Evolutionary conservation across 768 basidiomycete species (phyloP), one percentile per base, ranked within the genome.

Genomic region (Mycena maculata): DNA sequence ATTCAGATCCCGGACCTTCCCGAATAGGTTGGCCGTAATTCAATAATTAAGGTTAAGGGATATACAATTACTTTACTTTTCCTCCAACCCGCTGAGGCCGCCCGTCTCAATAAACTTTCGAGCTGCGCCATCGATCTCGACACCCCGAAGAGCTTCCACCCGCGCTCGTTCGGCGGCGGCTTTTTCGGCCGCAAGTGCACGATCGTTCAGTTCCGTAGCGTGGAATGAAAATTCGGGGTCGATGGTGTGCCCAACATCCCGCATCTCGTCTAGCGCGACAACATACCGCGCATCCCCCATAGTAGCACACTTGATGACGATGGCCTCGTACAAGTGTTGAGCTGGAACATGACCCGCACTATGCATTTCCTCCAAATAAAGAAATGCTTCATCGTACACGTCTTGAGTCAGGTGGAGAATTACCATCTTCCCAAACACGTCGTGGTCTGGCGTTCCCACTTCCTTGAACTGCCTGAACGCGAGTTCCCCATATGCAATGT

Each of bases 361-460:
- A 76, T 96, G 95, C 92, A 94, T 93, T 81, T 93, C 91, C 75
- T 95, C 94, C 33, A 97, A 84, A 77, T 93, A 95, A 74, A 89
- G 90, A 79, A 96, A 96, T 0, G 94, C 93, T 67, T 94, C 93
- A 73, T 95, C 94, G 77, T 94, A 96, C 3, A 80, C 82, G 10
- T 85, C 76, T 72, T 92, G 90, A 0, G 89, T 88, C 16, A 96
- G 83, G 73, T 89, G 91, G 4, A 96, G 84, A 13, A 80, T 69
- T 66, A 96, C 86, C 78, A 95, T 84, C 33, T 83, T 82, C 71
- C 89, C 86, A 76, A 90, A 94, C 3, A 90, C 93, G 30, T 80
- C 78, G 41, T 78, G 76, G 74, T 94, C 83, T 20, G 90, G 79
- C 65, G 93, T 72, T 36, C 80, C 80, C 13, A 81, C 81, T 28